Evolutionary conservation across 345 rosid genomes (phyloP).

Genomic region (Eucalyptus cloeziana): DNA sequence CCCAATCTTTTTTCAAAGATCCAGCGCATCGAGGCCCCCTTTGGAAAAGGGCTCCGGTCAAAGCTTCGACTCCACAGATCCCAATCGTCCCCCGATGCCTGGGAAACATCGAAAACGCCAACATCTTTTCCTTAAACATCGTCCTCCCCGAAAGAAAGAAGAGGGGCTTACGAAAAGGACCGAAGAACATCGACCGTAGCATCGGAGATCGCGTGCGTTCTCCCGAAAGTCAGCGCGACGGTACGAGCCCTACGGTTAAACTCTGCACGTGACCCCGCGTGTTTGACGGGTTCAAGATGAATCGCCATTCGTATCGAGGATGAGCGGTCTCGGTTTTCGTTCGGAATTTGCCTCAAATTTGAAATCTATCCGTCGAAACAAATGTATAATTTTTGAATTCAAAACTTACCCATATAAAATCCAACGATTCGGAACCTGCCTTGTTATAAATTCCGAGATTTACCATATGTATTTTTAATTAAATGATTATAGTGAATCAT

Average conservation of each 20-base stretch:
- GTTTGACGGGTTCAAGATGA: too few relatives aligned
- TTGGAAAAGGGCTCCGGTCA: neutral
- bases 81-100: neutral
- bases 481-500: too few relatives aligned
- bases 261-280: too few relatives aligned
- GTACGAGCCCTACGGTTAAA: too few relatives aligned
- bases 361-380: accelerated
- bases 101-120: neutral
- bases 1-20: neutral
- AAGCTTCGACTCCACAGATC: neutral
- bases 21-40: neutral
- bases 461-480: too few relatives aligned
- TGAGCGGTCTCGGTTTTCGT: too few relatives aligned
- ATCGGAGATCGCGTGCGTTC: too few relatives aligned
- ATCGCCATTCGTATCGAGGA: accelerated
- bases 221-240: too few relatives aligned
- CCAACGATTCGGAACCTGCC: accelerated
- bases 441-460: accelerated
- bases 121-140: neutral
- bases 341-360: accelerated
- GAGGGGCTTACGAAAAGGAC: too few relatives aligned
- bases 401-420: too few relatives aligned
- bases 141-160: neutral
- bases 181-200: too few relatives aligned
- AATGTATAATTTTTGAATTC: too few relatives aligned